Evolutionary conservation across 768 basidiomycete species (phyloP), one percentile per base, ranked within the genome.

Genomic region (Lactifluus echinatus): DNA sequence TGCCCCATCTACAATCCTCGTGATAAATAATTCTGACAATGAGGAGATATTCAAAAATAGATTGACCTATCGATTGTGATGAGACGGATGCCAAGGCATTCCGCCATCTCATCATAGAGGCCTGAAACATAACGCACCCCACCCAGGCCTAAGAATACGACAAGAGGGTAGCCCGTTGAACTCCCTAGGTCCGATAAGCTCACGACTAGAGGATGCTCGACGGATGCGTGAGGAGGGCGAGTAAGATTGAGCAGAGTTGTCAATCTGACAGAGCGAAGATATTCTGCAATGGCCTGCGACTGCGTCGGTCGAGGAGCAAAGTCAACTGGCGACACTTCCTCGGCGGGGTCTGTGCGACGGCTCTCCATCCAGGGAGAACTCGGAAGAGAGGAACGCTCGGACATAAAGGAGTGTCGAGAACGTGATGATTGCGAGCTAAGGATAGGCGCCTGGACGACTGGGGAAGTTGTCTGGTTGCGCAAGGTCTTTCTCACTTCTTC

Each of bases 111-210:
- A 69, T 98, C 95, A 68, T 93, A 98, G 47, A 98, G 72, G 14
- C 90, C 93, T 79, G 96, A 88, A 56, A 97, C 79, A 70, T 98
- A 93, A 39, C 95, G 81, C 3, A 98, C 95, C 66, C 91, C 92
- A 15, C 94, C 95, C 46, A 98, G 68, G 2, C 95, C 95, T 59
- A 99, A 80, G 69, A 95, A 99, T 23, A 98, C 80, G 23, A 99
- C 73, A 8, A 98, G 80, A 0, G 95, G 95, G 65, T 83, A 81
- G 1, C 95, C 95, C n/a, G 79, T 80, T 3, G 86, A 78, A 60
- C 79, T 81, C 2, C 96, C 95, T 59, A 97, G 78, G 67, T 98
- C 95, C 3, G 95, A 93, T n/a, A 95, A 76, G 63, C 95, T 95
- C 55, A 97, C 86, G 24, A 81, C 82, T 59, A 92, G 78, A 15